Evolutionary conservation across 1,284 basidiomycete species (phyloP).

Genomic region (Singerocomus rubriflavus): DNA sequence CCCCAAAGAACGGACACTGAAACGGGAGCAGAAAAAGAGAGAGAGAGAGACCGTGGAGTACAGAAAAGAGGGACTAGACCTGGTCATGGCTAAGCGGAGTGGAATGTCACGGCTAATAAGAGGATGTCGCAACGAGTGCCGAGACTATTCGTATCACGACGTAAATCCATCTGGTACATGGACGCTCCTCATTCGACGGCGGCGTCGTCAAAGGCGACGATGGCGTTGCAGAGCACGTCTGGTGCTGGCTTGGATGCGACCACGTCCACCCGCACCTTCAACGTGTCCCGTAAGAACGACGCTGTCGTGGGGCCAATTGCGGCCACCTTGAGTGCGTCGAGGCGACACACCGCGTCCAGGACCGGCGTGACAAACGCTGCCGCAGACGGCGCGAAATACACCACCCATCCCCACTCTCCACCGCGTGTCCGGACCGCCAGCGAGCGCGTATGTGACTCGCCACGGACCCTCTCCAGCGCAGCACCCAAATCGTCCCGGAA

Average conservation of each 20-base stretch:
- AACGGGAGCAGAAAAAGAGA: constrained; percentile 3
- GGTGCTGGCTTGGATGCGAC: constrained; percentile 56
- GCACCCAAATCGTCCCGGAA: constrained; percentile 48
- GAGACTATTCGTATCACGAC: constrained; percentile 10
- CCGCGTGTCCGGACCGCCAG: not conserved
- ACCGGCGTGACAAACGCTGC: constrained; percentile 55
- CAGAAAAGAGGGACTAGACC: too few species aligned
- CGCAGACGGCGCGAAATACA: constrained; percentile 73
- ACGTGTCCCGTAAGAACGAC: constrained; percentile 44
- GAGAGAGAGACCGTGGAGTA: constrained; percentile 15
- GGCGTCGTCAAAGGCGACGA: constrained; percentile 26
- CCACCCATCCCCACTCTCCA: constrained; percentile 56
- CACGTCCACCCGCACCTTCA: constrained; percentile 50
- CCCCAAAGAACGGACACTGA: not conserved
- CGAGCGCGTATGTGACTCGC: constrained; percentile 20
- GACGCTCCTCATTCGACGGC: constrained; percentile 1
- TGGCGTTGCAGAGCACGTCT: constrained; percentile 44
- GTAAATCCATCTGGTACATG: constrained; percentile 6
- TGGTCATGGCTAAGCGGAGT: not conserved
- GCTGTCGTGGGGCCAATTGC: constrained; percentile 70
- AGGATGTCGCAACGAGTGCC: not conserved
- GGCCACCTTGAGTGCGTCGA: constrained; percentile 40
- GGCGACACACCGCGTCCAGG: constrained; percentile 44
- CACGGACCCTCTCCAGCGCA: constrained; percentile 31
- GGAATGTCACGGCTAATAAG: not conserved